phyloP scores from a whole-genome alignment of 1,284 basidiomycete genomes.

The Sparassis latifolia region DNA sequence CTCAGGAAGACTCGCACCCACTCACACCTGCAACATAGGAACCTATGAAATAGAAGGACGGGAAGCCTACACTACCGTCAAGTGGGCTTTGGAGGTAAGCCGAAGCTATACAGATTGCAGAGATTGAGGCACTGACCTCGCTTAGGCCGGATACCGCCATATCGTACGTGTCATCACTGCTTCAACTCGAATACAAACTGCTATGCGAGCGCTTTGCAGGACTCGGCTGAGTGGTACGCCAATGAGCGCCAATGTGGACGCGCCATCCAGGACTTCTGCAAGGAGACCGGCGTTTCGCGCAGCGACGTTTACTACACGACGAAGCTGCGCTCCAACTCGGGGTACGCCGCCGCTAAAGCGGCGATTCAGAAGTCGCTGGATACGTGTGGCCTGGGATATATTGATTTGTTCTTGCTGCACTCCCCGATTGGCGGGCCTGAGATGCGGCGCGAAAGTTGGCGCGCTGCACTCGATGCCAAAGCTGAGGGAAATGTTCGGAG shows the following conservation, averaged over 20 bases:
- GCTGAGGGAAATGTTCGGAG: constrained; percentile 55
- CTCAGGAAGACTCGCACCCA: no score
- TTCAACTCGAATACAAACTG: constrained; percentile 3
- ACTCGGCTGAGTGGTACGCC: constrained; percentile 61
- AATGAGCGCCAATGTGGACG: constrained; percentile 60
- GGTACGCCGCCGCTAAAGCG: constrained; percentile 40
- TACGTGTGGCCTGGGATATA: constrained; percentile 48
- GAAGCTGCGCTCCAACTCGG: constrained; percentile 57
- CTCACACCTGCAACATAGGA: constrained; percentile 25
- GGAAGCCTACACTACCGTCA: constrained; percentile 51
- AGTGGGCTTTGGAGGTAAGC: constrained; percentile 55
- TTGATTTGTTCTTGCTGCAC: constrained; percentile 70
- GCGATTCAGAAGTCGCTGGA: constrained; percentile 51
- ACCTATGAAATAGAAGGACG: constrained; percentile 63
- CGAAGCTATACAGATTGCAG: background rate
- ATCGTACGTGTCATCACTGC: constrained; percentile 38
- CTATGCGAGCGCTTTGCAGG: constrained; percentile 25
- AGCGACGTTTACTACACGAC: constrained; percentile 62
- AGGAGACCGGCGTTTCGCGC: constrained; percentile 38
- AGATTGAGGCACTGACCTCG: background rate
- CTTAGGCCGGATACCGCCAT: constrained; percentile 57
- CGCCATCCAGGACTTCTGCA: constrained; percentile 55
- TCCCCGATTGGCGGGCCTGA: constrained; percentile 48
- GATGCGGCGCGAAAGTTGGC: constrained; percentile 50
- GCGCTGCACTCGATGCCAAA: constrained; percentile 48